Percentiles rank a stretch among this genome's conserved stretches.
Conservation (phyloP, 1,284 basidiomycete genomes). For the Cutaneotrichosporon cavernicola region DNA sequence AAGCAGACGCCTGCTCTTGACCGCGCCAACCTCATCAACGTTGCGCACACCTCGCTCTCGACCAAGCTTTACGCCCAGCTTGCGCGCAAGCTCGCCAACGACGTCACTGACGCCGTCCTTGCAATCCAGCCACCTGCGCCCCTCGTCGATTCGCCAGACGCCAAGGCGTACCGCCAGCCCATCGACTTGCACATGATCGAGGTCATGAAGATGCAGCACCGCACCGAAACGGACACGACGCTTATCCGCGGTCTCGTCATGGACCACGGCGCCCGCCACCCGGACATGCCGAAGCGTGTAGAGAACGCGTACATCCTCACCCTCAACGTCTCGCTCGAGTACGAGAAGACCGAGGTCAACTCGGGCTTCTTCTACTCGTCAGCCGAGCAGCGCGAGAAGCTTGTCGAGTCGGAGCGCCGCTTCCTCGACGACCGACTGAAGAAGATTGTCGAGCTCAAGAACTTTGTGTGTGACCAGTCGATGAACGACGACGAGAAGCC, state of each 20-base stretch:
- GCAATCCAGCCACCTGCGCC: constrained; percentile 76
- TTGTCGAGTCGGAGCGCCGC: constrained; percentile 93
- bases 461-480: constrained; percentile 88
- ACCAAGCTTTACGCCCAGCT: constrained; percentile 86
- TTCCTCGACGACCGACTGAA: constrained; percentile 93
- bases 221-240: constrained; percentile 96
- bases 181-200: constrained; percentile 99
- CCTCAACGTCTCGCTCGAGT: constrained; percentile 96
- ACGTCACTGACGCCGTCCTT: constrained; percentile 93
- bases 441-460: constrained; percentile 97
- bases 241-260: constrained; percentile 92
- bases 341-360: constrained; percentile 99
- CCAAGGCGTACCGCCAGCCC: constrained; percentile 73
- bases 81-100: constrained; percentile 83
- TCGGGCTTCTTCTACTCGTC: constrained; percentile 99
- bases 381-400: constrained; percentile 96
- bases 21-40: constrained; percentile 85
- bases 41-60: constrained; percentile 89
- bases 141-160: constrained; percentile 58
- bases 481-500: constrained; percentile 63
- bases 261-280: constrained; percentile 87
- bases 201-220: constrained; percentile 99
- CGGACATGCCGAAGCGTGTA: constrained; percentile 98
- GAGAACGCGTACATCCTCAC: constrained; percentile 96
- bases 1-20: constrained; percentile 70